Evolutionary conservation across 129 eudicot species (phyloP).

Genomic region (Pseudognaphalium luteoalbum): DNA sequence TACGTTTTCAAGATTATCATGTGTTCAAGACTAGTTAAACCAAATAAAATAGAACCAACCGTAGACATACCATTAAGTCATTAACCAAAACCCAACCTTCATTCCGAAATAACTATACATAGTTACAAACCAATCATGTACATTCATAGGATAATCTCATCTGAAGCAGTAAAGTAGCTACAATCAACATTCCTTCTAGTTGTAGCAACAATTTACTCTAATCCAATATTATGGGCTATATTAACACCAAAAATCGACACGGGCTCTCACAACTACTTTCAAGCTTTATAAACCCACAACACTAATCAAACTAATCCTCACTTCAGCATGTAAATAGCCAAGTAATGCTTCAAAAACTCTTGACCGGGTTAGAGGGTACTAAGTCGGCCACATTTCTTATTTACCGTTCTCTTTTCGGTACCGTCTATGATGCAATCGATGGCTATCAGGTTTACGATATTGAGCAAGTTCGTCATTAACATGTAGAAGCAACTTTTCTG

Average conservation of each 20-base stretch:
- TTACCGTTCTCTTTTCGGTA: slow-evolving; percentile 33
- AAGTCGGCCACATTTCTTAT: slow-evolving; percentile 4
- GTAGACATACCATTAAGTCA: too few relatives aligned
- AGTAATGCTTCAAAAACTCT: neutral
- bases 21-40: too few relatives aligned
- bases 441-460: slow-evolving; percentile 43
- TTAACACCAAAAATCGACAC: neutral
- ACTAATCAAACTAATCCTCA: slow-evolving; percentile 13
- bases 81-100: neutral
- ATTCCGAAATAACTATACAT: slow-evolving; percentile 18
- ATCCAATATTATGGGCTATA: slow-evolving; percentile 5
- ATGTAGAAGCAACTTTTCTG: slow-evolving; percentile 47
- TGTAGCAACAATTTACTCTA: neutral
- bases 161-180: slow-evolving; percentile 7
- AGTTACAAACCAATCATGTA: slow-evolving; percentile 26
- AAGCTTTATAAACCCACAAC: neutral
- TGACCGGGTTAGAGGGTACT: neutral
- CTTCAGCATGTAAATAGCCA: neutral
- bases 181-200: neutral
- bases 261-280: neutral
- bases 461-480: slow-evolving; percentile 58
- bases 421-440: slow-evolving; percentile 27
- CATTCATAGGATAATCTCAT: slow-evolving; percentile 10
- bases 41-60: too few relatives aligned
- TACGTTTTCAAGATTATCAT: too few relatives aligned